phyloP scores from a whole-genome alignment of 768 basidiomycete genomes.

The Amylocystis lapponica region DNA sequence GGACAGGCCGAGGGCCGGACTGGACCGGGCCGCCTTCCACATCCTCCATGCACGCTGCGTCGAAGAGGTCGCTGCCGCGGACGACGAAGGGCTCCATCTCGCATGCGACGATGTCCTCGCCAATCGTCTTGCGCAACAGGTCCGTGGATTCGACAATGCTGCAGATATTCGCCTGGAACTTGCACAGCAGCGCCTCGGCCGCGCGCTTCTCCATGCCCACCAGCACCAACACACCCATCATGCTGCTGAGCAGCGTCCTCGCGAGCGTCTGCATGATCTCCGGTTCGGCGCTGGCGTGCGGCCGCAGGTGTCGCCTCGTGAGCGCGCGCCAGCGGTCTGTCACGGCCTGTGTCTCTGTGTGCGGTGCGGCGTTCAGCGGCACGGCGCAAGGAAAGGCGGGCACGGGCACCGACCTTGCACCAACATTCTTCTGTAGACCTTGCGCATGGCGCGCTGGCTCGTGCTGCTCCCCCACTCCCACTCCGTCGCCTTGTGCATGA shows the following conservation, averaged over 20 bases:
- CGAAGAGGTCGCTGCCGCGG: conserved; percentile 3
- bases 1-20: not conserved
- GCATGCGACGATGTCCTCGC: conserved; percentile 11
- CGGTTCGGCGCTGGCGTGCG: no score
- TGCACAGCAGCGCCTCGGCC: no score
- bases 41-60: conserved; percentile 4
- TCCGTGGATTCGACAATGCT: conserved; percentile 7
- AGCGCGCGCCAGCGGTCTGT: conserved; percentile 13
- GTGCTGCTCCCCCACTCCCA: conserved; percentile 12
- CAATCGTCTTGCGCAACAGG: conserved; percentile 9
- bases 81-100: conserved; percentile 11
- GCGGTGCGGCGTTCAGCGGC: no score
- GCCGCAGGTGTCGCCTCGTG: conserved; percentile 14
- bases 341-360: conserved; percentile 10
- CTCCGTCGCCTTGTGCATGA: not conserved
- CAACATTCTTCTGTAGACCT: no score
- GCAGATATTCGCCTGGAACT: conserved; percentile 2
- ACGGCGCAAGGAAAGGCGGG: no score
- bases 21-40: no score
- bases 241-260: conserved; percentile 11
- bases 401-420: no score
- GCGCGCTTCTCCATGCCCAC: no score
- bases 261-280: conserved; percentile 13
- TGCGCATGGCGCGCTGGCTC: no score
- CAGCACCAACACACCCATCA: no score